phyloP scores from a whole-genome alignment of 805 yeast genomes.

The Wickerhamomyces ciferrii region DNA sequence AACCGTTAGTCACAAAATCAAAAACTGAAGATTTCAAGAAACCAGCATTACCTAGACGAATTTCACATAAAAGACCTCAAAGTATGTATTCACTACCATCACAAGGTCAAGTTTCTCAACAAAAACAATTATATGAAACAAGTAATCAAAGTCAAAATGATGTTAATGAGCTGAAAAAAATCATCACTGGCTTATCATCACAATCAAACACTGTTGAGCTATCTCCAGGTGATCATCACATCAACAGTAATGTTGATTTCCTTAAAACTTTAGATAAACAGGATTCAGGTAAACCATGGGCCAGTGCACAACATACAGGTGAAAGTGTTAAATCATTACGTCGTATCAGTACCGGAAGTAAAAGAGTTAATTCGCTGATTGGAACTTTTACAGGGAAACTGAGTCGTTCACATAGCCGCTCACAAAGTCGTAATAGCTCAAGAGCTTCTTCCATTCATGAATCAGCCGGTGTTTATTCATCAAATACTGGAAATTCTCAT shows the following conservation, averaged over 20 bases:
- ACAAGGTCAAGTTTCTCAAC: constrained; percentile 4
- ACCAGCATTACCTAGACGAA: neutral
- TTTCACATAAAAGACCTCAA: constrained; percentile 22
- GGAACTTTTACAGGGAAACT: constrained; percentile 22
- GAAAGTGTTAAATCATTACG: constrained; percentile 24
- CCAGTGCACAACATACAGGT: constrained; percentile 24
- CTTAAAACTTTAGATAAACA: constrained; percentile 30
- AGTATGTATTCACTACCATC: constrained; percentile 28
- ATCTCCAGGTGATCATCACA: constrained; percentile 20
- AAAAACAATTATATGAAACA: constrained; percentile 3
- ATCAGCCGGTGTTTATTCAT: constrained; percentile 11
- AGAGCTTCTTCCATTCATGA: constrained; percentile 24
- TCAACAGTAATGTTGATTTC: constrained; percentile 33
- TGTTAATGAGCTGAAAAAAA: constrained; percentile 16
- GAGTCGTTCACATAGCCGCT: constrained; percentile 11
- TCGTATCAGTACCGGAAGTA: constrained; percentile 22
- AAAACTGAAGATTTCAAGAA: neutral
- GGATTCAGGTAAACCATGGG: constrained; percentile 28
- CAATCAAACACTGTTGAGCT: constrained; percentile 12
- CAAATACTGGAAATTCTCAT: constrained; percentile 6
- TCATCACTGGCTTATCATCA: constrained; percentile 21
- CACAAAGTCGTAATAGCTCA: constrained; percentile 20
- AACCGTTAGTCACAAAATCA: neutral
- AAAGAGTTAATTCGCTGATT: constrained; percentile 16
- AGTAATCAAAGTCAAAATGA: neutral